Percentiles rank a stretch among this genome's conserved stretches.
Evolutionary conservation across 2,329 filamentous ascomycete genomes (phyloP).

Genomic region (Trichoderma afroharzianum): DNA sequence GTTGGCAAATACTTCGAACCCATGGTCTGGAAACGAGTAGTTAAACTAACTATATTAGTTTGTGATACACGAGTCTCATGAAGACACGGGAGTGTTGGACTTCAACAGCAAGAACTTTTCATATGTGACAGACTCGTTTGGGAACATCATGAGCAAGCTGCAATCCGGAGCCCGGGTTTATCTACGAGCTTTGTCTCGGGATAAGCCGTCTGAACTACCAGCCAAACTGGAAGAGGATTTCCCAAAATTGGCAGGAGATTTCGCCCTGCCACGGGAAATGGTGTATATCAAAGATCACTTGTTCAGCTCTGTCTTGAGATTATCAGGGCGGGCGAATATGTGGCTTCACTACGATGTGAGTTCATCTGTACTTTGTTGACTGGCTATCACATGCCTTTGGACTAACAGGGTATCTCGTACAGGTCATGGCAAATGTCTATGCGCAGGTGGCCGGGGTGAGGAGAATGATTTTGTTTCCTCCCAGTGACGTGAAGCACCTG

Average conservation of each 20-base stretch:
- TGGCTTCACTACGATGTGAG: conserved; percentile 85
- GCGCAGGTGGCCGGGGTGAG: conserved; percentile 75
- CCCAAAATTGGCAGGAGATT: conserved; percentile 64
- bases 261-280: conserved; percentile 62
- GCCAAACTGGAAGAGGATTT: conserved; percentile 72
- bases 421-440: conserved; percentile 85
- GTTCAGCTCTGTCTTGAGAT: conserved; percentile 75
- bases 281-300: conserved; percentile 54
- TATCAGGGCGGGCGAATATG: conserved; percentile 78
- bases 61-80: conserved; percentile 66
- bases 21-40: neutral
- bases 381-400: neutral
- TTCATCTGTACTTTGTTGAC: neutral
- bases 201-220: conserved; percentile 64
- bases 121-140: conserved; percentile 67
- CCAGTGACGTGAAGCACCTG: conserved; percentile 66
- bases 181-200: conserved; percentile 70
- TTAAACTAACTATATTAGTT: conserved; percentile 44
- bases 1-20: conserved; percentile 6
- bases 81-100: conserved; percentile 61
- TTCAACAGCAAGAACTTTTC: conserved; percentile 81
- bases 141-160: conserved; percentile 60
- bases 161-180: conserved; percentile 63
- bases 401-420: conserved; percentile 9
- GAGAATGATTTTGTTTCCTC: conserved; percentile 72